Percentiles rank a stretch among this genome's conserved stretches.
Evolutionary conservation across 176 grass and related monocot genomes (phyloP).

Genomic region (Ensete glaucum): DNA sequence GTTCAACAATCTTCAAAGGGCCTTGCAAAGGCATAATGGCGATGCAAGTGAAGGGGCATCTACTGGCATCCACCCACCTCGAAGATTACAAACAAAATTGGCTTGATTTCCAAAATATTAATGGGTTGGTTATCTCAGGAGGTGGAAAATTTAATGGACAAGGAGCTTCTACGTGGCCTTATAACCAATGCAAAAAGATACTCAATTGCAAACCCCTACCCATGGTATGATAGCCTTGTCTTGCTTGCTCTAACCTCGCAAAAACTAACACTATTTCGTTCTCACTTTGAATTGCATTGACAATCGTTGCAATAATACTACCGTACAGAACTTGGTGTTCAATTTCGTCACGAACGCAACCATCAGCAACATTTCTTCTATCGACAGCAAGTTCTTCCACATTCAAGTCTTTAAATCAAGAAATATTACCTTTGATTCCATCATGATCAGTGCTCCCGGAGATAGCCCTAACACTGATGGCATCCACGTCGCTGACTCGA

Average conservation of each 20-base stretch:
- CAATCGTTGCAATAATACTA: background rate
- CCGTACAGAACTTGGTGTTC: too few species aligned
- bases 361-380: conserved; percentile 27
- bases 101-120: conserved; percentile 43
- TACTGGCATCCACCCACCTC: background rate
- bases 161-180: conserved; percentile 39
- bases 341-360: conserved; percentile 1
- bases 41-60: too few species aligned
- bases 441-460: conserved; percentile 35
- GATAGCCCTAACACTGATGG: conserved; percentile 85
- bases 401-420: conserved; percentile 35
- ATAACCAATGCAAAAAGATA: conserved; percentile 10
- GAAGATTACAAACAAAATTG: conserved; percentile 29
- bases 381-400: conserved; percentile 77
- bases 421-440: conserved; percentile 32
- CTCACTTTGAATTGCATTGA: background rate
- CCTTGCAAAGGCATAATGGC: too few species aligned
- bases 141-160: too few species aligned
- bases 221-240: conserved; percentile 19
- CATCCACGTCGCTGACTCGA: conserved; percentile 62
- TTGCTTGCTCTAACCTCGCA: background rate
- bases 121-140: conserved; percentile 8
- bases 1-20: too few species aligned
- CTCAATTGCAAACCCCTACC: conserved; percentile 46
- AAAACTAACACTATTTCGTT: background rate